phyloP scores from a whole-genome alignment of 257 asterid species.

The Haberlea rhodopensis region DNA sequence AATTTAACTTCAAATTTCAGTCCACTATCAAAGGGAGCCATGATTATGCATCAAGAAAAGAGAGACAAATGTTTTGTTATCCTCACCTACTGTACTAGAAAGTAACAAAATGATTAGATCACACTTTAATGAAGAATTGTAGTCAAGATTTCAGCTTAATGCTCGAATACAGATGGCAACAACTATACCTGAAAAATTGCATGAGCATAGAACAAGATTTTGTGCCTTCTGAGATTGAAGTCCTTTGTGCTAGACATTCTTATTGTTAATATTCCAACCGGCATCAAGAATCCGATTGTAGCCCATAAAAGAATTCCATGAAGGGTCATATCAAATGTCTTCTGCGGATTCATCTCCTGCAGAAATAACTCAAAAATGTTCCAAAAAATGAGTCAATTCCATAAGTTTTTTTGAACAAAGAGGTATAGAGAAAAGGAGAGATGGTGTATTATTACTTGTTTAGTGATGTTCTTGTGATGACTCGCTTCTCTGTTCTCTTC shows the following conservation, averaged over 20 bases:
- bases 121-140: background rate
- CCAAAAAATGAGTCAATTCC: background rate
- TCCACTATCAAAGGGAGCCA: conserved; percentile 36
- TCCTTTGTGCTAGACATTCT: conserved; percentile 51
- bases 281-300: conserved; percentile 78
- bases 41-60: conserved; percentile 46
- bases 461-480: conserved; percentile 2
- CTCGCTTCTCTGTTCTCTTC: conserved; percentile 6
- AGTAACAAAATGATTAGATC: background rate
- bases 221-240: conserved; percentile 39
- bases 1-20: background rate
- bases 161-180: too few relatives aligned
- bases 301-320: conserved; percentile 84
- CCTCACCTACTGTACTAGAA: background rate
- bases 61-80: conserved; percentile 3
- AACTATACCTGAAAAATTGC: conserved; percentile 61
- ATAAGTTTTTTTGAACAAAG: background rate
- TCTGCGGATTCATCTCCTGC: conserved; percentile 48
- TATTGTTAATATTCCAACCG: conserved; percentile 61
- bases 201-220: conserved; percentile 56
- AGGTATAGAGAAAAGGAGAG: background rate
- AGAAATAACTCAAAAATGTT: background rate
- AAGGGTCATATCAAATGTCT: conserved; percentile 46
- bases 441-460: background rate
- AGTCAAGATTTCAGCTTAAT: background rate